These are phyloP conservation scores for Diaporthe velutina DNA, from an alignment of 2,329 filamentous ascomycete genomes.

Conservation along the genomic window DNA sequence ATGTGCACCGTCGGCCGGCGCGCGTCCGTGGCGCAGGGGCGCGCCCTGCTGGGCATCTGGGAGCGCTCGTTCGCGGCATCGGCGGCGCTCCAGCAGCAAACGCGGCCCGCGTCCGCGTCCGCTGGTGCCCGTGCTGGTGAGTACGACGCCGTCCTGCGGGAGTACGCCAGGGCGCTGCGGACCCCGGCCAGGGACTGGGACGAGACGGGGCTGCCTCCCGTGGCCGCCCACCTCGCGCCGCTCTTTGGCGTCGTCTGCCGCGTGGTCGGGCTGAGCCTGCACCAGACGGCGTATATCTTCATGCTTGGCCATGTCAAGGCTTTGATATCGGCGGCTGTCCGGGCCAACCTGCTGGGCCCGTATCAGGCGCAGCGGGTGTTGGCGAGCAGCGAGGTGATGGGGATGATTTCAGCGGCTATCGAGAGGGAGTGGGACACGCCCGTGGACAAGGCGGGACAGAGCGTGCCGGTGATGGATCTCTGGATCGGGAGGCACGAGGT, in stretches of 20 bases:
- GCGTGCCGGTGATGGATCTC: conserved; percentile 82
- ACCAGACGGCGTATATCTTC: conserved; percentile 80
- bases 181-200: conserved; percentile 21
- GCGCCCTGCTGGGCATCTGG: conserved; percentile 82
- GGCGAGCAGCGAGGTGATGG: conserved; percentile 70
- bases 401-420: conserved; percentile 69
- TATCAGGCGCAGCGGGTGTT: conserved; percentile 83
- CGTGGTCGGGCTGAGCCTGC: conserved; percentile 70
- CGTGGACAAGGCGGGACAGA: conserved; percentile 79
- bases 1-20: conserved; percentile 84
- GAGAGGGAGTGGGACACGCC: conserved; percentile 69
- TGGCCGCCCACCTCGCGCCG: conserved; percentile 77
- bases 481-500: conserved; percentile 88
- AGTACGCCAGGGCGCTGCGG: conserved; percentile 31
- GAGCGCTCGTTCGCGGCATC: conserved; percentile 73
- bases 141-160: conserved; percentile 38
- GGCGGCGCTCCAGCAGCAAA: conserved; percentile 42
- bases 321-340: conserved; percentile 80
- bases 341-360: conserved; percentile 83
- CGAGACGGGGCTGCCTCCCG: conserved; percentile 53
- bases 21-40: conserved; percentile 81
- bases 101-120: conserved; percentile 37
- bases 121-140: background rate
- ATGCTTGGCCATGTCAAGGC: conserved; percentile 83
- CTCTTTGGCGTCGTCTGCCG: conserved; percentile 76